Evolutionary conservation across 148 eudicot genomes (phyloP).

Genomic region (Chenopodium album): DNA sequence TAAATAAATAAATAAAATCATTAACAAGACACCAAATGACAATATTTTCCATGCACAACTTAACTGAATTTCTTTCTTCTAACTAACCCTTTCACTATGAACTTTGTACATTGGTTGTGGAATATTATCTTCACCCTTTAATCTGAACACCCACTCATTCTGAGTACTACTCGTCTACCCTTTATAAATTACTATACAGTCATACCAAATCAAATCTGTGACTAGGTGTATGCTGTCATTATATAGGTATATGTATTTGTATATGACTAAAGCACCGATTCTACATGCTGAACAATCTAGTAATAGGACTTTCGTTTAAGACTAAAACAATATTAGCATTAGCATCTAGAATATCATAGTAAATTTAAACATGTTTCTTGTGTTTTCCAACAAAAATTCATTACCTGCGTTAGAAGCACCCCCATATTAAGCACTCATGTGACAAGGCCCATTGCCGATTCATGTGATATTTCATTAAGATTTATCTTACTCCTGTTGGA

Average conservation of each 20-base stretch:
- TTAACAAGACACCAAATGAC: too few relatives aligned
- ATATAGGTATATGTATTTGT: not conserved
- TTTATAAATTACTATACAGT: too few relatives aligned
- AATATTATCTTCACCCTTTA: too few relatives aligned
- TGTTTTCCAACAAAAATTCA: not conserved
- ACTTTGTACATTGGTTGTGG: too few relatives aligned
- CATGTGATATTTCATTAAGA: constrained; percentile 92
- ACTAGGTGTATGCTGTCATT: not conserved
- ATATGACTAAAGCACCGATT: not conserved
- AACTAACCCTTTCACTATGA: too few relatives aligned
- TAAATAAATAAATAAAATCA: too few relatives aligned
- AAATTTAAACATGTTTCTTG: not conserved
- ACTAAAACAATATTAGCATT: not conserved
- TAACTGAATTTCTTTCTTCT: too few relatives aligned
- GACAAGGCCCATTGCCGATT: constrained; percentile 94
- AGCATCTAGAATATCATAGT: not conserved
- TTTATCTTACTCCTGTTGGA: constrained; percentile 77
- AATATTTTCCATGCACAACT: too few relatives aligned
- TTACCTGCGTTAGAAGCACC: constrained; percentile 84
- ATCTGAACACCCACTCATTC: too few relatives aligned
- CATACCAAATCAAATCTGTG: not conserved
- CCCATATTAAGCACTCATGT: constrained; percentile 64
- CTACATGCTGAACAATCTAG: not conserved
- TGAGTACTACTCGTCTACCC: too few relatives aligned
- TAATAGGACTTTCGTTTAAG: not conserved